Base-by-base conservation (phyloP, 805 yeast genomes). In the Metschnikowia vanudenii region DNA sequence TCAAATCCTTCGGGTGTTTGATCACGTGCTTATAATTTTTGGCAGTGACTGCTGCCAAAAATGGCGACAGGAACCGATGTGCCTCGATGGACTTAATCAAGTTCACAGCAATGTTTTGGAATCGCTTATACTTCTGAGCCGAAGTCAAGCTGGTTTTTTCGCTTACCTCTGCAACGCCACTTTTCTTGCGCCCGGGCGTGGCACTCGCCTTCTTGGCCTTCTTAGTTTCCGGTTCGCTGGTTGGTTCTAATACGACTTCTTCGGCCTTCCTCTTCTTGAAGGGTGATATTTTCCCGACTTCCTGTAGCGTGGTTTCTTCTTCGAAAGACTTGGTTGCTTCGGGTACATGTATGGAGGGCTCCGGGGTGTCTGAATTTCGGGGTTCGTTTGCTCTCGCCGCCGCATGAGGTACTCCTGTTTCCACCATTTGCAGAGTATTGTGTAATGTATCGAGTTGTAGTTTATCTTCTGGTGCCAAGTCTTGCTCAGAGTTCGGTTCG, bases 41-140 rank as follows among this genome's bases (percentile, higher is more conserved):
- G 6, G 90, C 92, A 52, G 75, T 78, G 13, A 88, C 94, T 0
- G 94, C 88, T 43, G 76, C 79, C 32, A 84, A 60, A 60, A 88
- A 88, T 46, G 87, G 82, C 0, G 90, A 82, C 0, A 94, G 86
- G 57, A 78, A 84, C 47, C 88, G 71, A 61, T 85, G 84, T 1
- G 88, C 81, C 32, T 84, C 76, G 8, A 87, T 80, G 50, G 83
- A 82, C 14, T 79, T 73, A 39, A 88, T 64, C 28, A 88, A 67
- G 37, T 84, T 85, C 7, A 75, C 67, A 0, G 88, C 84, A 16
- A 84, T 69, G 18, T 75, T 68, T 52, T 80, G 85, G 63, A 86
- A 82, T 52, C 81, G 71, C 57, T 82, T 81, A 36, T 53, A 55
- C 41, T 50, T 52, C 32, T 45, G 55, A 1, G 50, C 35, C 13